phyloP scores from a whole-genome alignment of 805 yeast species.

The Nakazawaea wickerhamii region DNA sequence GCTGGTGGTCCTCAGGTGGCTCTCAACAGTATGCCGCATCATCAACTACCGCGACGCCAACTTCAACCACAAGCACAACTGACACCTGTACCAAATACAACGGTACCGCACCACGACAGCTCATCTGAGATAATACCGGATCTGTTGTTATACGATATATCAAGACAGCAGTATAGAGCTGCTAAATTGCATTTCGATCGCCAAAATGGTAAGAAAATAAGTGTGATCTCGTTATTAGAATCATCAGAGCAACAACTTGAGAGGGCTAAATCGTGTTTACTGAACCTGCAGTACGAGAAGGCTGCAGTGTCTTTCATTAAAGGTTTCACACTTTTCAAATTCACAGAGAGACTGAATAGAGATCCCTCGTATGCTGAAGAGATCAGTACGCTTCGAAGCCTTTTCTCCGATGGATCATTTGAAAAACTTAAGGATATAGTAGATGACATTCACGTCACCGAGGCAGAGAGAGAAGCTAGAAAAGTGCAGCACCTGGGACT shows the following conservation, averaged over 20 bases:
- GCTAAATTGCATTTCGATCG: background rate
- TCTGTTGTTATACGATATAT: slow-evolving; percentile 3
- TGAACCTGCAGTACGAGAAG: background rate
- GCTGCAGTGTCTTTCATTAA: slow-evolving; percentile 6
- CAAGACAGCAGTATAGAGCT: background rate
- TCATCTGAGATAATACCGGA: slow-evolving; percentile 3
- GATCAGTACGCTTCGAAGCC: slow-evolving; percentile 1
- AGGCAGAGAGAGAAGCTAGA: background rate
- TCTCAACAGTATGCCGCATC: background rate
- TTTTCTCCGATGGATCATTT: slow-evolving; percentile 1
- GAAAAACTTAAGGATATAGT: slow-evolving; percentile 9
- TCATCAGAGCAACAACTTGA: slow-evolving; percentile 3
- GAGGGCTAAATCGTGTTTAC: background rate
- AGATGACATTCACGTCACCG: background rate
- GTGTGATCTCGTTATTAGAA: slow-evolving; percentile 5
- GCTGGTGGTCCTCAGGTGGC: background rate
- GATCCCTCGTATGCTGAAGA: slow-evolving; percentile 11
- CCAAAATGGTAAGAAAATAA: background rate
- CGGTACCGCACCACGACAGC: background rate
- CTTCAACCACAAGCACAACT: background rate
- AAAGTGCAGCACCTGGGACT: background rate
- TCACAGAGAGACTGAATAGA: slow-evolving; percentile 7
- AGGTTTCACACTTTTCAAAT: slow-evolving; percentile 8
- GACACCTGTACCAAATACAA: too few species aligned
- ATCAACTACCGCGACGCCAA: background rate